Base-by-base conservation (phyloP, 441 rosid genomes). In the Omphalea diandra region DNA sequence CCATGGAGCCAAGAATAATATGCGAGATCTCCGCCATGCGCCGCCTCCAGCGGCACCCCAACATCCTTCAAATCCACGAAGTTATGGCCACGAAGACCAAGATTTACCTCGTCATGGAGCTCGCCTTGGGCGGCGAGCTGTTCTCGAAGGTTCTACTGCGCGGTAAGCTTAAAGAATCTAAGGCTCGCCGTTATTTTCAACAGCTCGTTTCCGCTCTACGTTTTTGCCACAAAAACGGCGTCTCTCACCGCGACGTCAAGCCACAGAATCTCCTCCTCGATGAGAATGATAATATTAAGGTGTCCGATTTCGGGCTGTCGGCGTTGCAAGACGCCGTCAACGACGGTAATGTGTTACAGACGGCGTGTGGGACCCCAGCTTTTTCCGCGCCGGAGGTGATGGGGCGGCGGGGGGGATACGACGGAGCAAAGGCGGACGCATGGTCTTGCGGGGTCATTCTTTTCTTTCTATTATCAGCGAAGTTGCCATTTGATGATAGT, bases 371-470 rank as follows among this genome's bases (percentile, higher is more conserved):
- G 24, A 90, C 97, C 0, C 95, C 91, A 15, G 95, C 90, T 22
- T 93, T 86, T 64, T 77, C 94, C 2, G 96, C 98, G 0, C 96
- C 97, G 20, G 98, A 93, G 83, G 90, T 93, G 6, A 68, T 87
- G 24, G 50, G 76, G 15, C 82, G 88, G 61, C 79, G 78, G 12
- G 83, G 84, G n/a, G n/a, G 85, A 0, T 93, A 93, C 80, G 88
- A 88, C 53, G 98, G 97, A 4, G 78, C 87, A 2, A 85, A 84
- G 67, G 92, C 96, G 10, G 97, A 94, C 56, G 90, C 97, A 0
- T 94, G 98, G 98, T 94, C 98, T 7, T 94, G 97, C 44, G 98
- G 98, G 24, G 97, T 94, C 2, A 84, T 94, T 5, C 79, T 91
- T 17, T 91, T 72, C 60, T 83, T 84, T 29, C 40, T 94, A 14